These are phyloP conservation scores for Diaporthe vaccinii DNA, from an alignment of 2,329 filamentous ascomycete genomes.

Conservation along the genomic window DNA sequence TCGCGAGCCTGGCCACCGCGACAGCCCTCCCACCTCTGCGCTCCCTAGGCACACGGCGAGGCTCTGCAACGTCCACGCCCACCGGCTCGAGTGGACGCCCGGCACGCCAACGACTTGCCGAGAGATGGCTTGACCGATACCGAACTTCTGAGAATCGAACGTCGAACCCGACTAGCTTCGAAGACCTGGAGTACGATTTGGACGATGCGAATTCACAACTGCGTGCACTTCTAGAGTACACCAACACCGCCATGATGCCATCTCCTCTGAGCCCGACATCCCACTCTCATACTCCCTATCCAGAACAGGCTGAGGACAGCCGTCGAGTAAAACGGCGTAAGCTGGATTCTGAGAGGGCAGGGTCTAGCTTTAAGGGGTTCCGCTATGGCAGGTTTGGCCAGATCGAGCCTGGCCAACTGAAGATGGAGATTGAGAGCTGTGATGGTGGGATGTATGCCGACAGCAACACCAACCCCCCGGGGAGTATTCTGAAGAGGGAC, in stretches of 20 bases:
- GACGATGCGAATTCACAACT: constrained; percentile 60
- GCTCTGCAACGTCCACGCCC: constrained; percentile 46
- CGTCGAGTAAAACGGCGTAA: constrained; percentile 78
- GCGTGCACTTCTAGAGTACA: constrained; percentile 57
- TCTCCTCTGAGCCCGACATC: constrained; percentile 51
- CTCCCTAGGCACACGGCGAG: constrained; percentile 49
- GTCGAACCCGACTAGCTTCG: constrained; percentile 47
- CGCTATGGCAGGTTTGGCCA: constrained; percentile 90
- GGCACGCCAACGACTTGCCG: constrained; percentile 43
- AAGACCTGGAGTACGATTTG: constrained; percentile 55
- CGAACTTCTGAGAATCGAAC: constrained; percentile 41
- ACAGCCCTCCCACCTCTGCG: constrained; percentile 55
- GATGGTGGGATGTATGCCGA: constrained; percentile 82
- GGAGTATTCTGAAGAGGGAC: constrained; percentile 88
- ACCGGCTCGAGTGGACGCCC: constrained; percentile 43
- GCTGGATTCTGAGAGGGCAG: constrained; percentile 72
- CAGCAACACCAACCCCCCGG: constrained; percentile 74
- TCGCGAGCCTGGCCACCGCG: constrained; percentile 41
- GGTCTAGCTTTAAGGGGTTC: constrained; percentile 68
- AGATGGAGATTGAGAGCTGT: constrained; percentile 90
- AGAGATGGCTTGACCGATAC: constrained; percentile 48
- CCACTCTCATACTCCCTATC: constrained; percentile 53
- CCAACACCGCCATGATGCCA: constrained; percentile 38
- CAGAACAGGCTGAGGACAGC: constrained; percentile 60
- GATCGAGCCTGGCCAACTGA: constrained; percentile 83